phyloP scores from a whole-genome alignment of 2,329 filamentous ascomycete species.

The Xylariaceae sp. region DNA sequence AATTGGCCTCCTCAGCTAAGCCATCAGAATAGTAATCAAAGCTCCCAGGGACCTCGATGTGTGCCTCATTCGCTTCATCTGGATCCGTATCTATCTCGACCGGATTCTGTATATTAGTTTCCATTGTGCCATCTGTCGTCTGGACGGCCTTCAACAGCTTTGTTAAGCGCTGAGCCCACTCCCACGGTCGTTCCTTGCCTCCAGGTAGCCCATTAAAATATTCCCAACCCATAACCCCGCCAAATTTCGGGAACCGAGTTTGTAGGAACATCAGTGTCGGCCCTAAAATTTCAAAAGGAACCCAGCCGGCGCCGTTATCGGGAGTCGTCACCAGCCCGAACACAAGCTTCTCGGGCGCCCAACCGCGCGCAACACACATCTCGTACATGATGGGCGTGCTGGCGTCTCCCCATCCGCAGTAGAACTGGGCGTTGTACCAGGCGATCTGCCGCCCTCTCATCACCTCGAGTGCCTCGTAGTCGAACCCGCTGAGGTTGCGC shows the following conservation, averaged over 20 bases:
- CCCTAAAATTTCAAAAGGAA: constrained; percentile 60
- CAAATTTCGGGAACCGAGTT: constrained; percentile 65
- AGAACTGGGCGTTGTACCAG: constrained; percentile 86
- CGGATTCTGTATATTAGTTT: neutral
- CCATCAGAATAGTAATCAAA: constrained; percentile 37
- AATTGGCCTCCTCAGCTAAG: constrained; percentile 17
- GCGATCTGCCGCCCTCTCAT: constrained; percentile 64
- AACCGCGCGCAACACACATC: constrained; percentile 57
- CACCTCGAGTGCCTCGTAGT: constrained; percentile 70
- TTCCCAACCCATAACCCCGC: constrained; percentile 86
- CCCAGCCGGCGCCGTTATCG: constrained; percentile 67
- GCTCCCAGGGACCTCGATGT: constrained; percentile 17
- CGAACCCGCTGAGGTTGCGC: constrained; percentile 73
- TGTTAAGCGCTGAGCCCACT: constrained; percentile 72
- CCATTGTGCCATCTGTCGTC: neutral
- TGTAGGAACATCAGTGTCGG: constrained; percentile 60
- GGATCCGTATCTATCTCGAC: constrained; percentile 21
- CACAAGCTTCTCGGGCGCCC: constrained; percentile 69
- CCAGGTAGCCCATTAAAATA: constrained; percentile 75
- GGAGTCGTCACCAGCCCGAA: constrained; percentile 76
- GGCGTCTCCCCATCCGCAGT: constrained; percentile 79
- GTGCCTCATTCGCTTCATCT: constrained; percentile 18
- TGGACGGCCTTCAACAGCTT: constrained; percentile 32
- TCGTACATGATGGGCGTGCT: constrained; percentile 52
- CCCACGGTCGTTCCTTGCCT: constrained; percentile 63